Evolutionary conservation across 768 basidiomycete genomes (phyloP).

Genomic region (Pisolithus microcarpus): DNA sequence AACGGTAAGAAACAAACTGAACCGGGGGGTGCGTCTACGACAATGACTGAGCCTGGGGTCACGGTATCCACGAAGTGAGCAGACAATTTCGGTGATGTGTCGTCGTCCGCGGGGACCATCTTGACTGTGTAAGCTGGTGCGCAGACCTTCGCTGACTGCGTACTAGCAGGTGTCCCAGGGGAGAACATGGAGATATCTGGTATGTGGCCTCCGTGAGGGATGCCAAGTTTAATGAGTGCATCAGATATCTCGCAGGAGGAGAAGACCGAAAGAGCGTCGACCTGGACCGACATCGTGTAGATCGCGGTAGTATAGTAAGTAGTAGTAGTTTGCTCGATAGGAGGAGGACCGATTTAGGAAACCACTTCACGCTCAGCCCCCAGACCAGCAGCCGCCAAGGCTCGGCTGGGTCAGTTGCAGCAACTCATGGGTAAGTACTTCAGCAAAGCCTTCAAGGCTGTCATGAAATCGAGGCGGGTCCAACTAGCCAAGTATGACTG

Average conservation of each 20-base stretch:
- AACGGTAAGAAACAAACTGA: conserved; percentile 21
- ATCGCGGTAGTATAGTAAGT: no score
- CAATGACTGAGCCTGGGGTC: conserved; percentile 54
- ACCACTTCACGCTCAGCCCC: no score
- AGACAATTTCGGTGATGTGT: conserved; percentile 52
- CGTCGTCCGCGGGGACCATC: conserved; percentile 61
- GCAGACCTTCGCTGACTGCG: conserved; percentile 42
- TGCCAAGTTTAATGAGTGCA: conserved; percentile 73
- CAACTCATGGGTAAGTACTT: conserved; percentile 28
- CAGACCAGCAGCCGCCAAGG: no score
- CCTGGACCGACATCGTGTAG: background rate
- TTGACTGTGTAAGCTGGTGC: conserved; percentile 84
- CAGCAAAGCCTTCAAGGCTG: conserved; percentile 42
- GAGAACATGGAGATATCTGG: conserved; percentile 61
- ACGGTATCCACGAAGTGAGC: conserved; percentile 81
- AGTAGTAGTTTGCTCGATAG: no score
- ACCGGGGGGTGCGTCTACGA: conserved; percentile 74
- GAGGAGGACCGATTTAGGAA: no score
- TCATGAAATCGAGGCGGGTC: conserved; percentile 68
- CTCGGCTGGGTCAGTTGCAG: background rate
- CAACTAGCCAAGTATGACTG: conserved; percentile 59
- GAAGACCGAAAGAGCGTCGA: conserved; percentile 28
- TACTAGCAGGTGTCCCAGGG: conserved; percentile 15
- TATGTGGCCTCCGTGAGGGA: conserved; percentile 69
- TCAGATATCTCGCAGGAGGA: conserved; percentile 86